Conservation (phyloP, 768 basidiomycete species). For the Russula ochroleuca region DNA sequence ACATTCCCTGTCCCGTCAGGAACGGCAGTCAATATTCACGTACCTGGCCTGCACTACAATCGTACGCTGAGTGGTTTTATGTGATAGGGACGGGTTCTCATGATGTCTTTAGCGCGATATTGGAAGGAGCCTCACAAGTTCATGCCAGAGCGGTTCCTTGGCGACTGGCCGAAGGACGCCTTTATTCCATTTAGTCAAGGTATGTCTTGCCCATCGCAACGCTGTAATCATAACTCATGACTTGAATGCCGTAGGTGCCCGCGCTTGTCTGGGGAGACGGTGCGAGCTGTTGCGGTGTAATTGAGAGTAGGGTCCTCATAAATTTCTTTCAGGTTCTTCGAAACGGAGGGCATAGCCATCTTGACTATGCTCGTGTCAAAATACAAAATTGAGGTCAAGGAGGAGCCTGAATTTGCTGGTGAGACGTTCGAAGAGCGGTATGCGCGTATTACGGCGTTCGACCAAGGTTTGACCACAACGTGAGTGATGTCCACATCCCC, state of each 20-base stretch:
- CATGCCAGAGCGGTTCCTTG: slow-evolving; percentile 37
- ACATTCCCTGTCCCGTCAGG: slow-evolving; percentile 44
- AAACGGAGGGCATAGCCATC: slow-evolving; percentile 46
- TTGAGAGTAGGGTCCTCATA: not conserved
- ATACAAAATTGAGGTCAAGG: slow-evolving; percentile 47
- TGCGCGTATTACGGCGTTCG: slow-evolving; percentile 20
- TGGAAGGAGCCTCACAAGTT: slow-evolving; percentile 52
- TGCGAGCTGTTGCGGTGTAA: not conserved
- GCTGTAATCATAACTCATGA: not conserved
- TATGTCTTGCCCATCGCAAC: not conserved
- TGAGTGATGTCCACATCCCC: not conserved
- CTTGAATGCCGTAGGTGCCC: slow-evolving; percentile 12
- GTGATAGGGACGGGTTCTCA: not conserved
- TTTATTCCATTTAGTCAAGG: slow-evolving; percentile 35
- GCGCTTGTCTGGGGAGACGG: slow-evolving; percentile 29
- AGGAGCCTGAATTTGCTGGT: slow-evolving; percentile 43
- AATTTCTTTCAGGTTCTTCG: slow-evolving; percentile 39
- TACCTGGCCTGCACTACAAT: slow-evolving; percentile 47
- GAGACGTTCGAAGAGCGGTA: slow-evolving; percentile 45
- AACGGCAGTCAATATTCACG: slow-evolving; percentile 37
- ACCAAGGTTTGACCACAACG: slow-evolving; percentile 11
- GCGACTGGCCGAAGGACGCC: slow-evolving; percentile 35
- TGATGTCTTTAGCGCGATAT: slow-evolving; percentile 42
- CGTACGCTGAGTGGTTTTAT: slow-evolving; percentile 33
- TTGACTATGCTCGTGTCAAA: slow-evolving; percentile 43